Base-by-base conservation (phyloP, 78 protist species). In the Dictyostelium firmibasis region DNA sequence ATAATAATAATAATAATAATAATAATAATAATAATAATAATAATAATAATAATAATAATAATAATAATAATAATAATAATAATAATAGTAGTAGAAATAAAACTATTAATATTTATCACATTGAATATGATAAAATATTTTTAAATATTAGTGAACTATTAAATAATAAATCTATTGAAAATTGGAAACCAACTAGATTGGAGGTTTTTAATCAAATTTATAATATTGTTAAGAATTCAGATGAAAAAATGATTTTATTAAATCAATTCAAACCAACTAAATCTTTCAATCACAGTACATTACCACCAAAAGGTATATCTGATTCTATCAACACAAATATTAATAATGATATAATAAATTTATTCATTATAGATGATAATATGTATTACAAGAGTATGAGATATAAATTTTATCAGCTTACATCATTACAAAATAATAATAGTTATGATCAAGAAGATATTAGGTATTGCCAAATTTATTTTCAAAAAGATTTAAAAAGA, bases 381-480 rank as follows among this genome's bases (percentile, higher is more conserved):
- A 77, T 77, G 83, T 43, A 77, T 41, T 77, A 41, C n/a, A 77
- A 77, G 41, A 77, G 83, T 43, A 77, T 77, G 83, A 77, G 83
- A 77, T 77, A 38, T 9, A 77, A 77, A 41, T 77, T 31, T 41
- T 77, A 77, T 77, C 83, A 77, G 41, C 50, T 77, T 77, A 23
- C 50, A 77, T n/a, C n/a, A n/a, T n/a, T n/a, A n/a, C n/a, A n/a
- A n/a, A 35, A 43, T 36, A 11, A 7, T 41, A 1, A 0, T 18
- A 74, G 25, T 33, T 5, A 20, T 31, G 16, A 9, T 44, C 67
- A 57, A 25, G 47, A 27, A 27, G 44, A 72, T 77, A n/a, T 77
- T 77, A 77, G 60, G 11, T 77, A 77, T 25, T 77, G 83, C 41
- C 83, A 77, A 77, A 41, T 77, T n/a, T 77, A 77, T 13, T 77